Base-by-base conservation (phyloP, 805 yeast species). In the Candida silvatica region DNA sequence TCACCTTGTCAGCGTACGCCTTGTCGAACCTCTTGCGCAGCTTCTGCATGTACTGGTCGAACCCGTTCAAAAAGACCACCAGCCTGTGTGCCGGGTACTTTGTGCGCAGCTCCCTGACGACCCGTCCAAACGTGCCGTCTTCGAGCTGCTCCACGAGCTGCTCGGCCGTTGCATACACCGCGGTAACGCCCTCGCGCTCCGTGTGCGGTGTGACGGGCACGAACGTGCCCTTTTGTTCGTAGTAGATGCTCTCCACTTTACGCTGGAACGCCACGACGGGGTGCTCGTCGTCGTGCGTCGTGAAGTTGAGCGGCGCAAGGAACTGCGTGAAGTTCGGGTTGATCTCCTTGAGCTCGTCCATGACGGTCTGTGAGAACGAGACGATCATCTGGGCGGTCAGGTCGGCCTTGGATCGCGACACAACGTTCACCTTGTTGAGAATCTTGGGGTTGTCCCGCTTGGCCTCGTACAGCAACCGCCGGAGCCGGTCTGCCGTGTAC, bases 231-330 rank as follows among this genome's bases (percentile, higher is more conserved):
- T 61, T 59, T 2, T 48, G 48, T 7, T 56, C 42, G 45, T 74
- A 70, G 51, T 77, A 80, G 1, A 48, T 49, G 0, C 81, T 69
- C 16, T 54, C 60, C 4, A 68, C 62, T 14, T 56, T 57, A 28
- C 88, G 56, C 32, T 65, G 59, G 71, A 82, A 79, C 31, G 56
- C 52, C 2, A 79, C 64, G 17, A 27, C 20, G 0, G 80, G 80
- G 2, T 61, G 36, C 42, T 37, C 17, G 40, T 44, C 39, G 8
- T 34, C 19, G 3, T 14, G 34, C 19, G 29, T 32, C 27, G 7
- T 30, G 29, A 12, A 16, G n/a, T 17, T 26, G 31, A 18, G 48
- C 39, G 6, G 51, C 45, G 0, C 32, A 19, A 4, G 45, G 22
- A 3, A 47, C 35, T 6, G 26, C 22, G 6, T 41, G 40, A 29